phyloP scores from a whole-genome alignment of 495 filamentous ascomycete species.

The Bathelium albidoporum region DNA sequence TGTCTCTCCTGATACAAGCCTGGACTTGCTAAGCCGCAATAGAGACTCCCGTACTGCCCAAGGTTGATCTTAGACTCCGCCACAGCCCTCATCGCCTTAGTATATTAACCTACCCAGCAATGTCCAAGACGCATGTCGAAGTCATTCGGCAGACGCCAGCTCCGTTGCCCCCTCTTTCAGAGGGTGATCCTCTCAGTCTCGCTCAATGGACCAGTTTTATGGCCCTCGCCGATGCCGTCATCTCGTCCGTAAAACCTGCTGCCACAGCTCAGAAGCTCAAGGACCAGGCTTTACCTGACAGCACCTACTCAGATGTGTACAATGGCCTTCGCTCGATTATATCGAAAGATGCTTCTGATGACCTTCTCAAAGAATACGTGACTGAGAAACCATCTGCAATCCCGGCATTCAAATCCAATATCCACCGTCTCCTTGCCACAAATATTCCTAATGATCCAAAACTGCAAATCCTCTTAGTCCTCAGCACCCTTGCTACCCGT shows the following conservation, averaged over 20 bases:
- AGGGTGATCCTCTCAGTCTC: slow-evolving; percentile 22
- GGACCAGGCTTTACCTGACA: slow-evolving; percentile 19
- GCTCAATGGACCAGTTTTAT: slow-evolving; percentile 29
- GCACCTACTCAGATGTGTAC: slow-evolving; percentile 19
- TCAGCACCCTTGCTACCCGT: slow-evolving; percentile 25
- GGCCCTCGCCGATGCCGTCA: slow-evolving; percentile 28
- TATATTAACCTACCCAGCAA: neutral
- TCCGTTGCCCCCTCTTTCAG: slow-evolving; percentile 22
- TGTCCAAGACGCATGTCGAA: slow-evolving; percentile 1
- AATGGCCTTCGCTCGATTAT: slow-evolving; percentile 9
- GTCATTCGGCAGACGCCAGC: slow-evolving; percentile 14
- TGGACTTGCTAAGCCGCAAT: neutral
- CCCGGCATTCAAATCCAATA: slow-evolving; percentile 19
- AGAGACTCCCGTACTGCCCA: neutral
- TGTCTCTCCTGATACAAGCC: no score
- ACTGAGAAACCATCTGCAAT: slow-evolving; percentile 22
- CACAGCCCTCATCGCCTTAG: neutral
- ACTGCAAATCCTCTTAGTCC: slow-evolving; percentile 18
- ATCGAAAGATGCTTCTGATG: slow-evolving; percentile 9
- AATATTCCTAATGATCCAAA: slow-evolving; percentile 19
- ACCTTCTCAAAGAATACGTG: slow-evolving; percentile 20
- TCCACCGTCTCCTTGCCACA: slow-evolving; percentile 14
- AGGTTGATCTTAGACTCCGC: no score
- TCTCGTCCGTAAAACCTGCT: slow-evolving; percentile 22
- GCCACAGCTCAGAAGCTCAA: slow-evolving; percentile 14